phyloP scores from a whole-genome alignment of 2,329 filamentous ascomycete genomes.

The Paraphoma sp. region DNA sequence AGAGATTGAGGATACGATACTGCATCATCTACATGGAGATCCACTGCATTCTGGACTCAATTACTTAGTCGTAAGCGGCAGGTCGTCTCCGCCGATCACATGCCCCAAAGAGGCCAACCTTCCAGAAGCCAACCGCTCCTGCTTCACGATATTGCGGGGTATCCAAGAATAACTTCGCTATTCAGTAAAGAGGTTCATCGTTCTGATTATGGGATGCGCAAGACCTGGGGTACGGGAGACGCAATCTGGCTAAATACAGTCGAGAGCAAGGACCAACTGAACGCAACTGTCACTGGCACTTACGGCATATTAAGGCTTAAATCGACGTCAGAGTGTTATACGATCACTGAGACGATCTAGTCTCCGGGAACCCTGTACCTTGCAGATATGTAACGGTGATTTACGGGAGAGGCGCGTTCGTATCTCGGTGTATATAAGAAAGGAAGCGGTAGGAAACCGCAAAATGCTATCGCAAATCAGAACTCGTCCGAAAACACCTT shows the following conservation, averaged over 20 bases:
- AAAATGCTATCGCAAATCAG: background rate
- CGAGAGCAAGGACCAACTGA: slow-evolving; percentile 11
- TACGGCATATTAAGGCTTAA: slow-evolving; percentile 23
- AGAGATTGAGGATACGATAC: slow-evolving; percentile 8
- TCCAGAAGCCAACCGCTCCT: slow-evolving; percentile 11
- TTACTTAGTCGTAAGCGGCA: background rate
- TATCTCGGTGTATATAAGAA: slow-evolving; percentile 12
- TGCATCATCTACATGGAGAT: slow-evolving; percentile 5
- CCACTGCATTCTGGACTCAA: background rate
- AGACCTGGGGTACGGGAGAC: slow-evolving; percentile 11
- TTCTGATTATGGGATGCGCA: background rate
- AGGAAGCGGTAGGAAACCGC: background rate
- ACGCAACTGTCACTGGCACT: slow-evolving; percentile 4
- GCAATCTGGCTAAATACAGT: slow-evolving; percentile 28
- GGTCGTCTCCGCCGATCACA: slow-evolving; percentile 6
- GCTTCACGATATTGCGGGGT: slow-evolving; percentile 17
- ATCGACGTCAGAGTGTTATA: slow-evolving; percentile 25
- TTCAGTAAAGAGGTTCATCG: slow-evolving; percentile 2
- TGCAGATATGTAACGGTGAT: background rate
- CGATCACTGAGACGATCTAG: slow-evolving; percentile 16
- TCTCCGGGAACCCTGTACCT: background rate
- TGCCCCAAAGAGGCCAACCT: slow-evolving; percentile 7
- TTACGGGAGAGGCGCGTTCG: background rate
- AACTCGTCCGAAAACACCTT: background rate
- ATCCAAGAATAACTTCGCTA: slow-evolving; percentile 11